Percentiles rank a stretch among this genome's conserved stretches.
Evolutionary conservation across 352 stramenopile genomes (phyloP).

Genomic region (Phytopythium boreale): DNA sequence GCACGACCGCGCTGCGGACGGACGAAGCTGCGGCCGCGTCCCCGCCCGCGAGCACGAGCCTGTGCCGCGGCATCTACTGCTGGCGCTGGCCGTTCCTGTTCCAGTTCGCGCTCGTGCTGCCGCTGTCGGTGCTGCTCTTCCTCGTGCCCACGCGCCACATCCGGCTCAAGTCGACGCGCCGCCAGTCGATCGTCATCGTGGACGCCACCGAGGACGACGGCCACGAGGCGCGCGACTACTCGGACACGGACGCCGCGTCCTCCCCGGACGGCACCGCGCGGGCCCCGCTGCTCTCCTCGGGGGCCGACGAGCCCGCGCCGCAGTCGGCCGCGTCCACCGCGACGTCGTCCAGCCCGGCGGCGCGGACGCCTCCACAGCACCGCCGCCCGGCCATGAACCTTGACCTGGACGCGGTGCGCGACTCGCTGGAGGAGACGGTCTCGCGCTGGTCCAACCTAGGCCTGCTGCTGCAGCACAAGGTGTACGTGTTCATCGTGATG

Average conservation of each 20-base stretch:
- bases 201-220: slow-evolving; percentile 41
- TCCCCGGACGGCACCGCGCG: too few relatives aligned
- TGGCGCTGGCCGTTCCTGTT: slow-evolving; percentile 86
- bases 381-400: slow-evolving; percentile 8
- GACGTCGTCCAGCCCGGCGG: background rate
- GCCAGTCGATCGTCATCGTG: slow-evolving; percentile 67
- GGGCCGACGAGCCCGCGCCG: background rate
- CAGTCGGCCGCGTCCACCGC: slow-evolving; percentile 2
- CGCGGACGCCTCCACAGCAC: background rate
- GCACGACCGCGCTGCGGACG: too few relatives aligned
- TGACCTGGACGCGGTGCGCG: slow-evolving; percentile 16
- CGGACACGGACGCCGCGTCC: background rate
- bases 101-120: slow-evolving; percentile 69
- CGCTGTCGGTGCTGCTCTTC: slow-evolving; percentile 75
- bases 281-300: background rate
- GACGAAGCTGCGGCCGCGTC: background rate
- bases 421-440: slow-evolving; percentile 11
- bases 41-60: slow-evolving; percentile 15
- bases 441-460: slow-evolving; percentile 49
- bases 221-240: background rate
- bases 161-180: slow-evolving; percentile 41
- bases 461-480: slow-evolving; percentile 50
- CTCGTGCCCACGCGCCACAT: slow-evolving; percentile 76
- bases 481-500: slow-evolving; percentile 80
- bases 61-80: slow-evolving; percentile 79